Evolutionary conservation across 1,139 yeast species (phyloP), one percentile per base, ranked within the genome.

Genomic region (Lodderomyces pseudojiufengensis): DNA sequence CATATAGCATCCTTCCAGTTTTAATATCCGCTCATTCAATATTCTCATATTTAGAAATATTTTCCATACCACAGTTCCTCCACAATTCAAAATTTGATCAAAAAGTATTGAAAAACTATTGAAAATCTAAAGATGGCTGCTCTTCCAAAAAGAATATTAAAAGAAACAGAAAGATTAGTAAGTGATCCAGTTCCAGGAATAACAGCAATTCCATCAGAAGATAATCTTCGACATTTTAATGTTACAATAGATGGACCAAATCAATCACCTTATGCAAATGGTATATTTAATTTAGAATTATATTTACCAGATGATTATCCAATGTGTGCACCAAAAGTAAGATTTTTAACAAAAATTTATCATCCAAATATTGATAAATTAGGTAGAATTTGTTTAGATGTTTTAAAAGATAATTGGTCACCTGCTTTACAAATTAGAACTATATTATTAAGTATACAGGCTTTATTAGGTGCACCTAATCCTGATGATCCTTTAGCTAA

Each of bases 401-500:
- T 92, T 31, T 72, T 92, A 56, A 92, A 92, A 62, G 85, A 80
- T 61, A 72, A 65, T 61, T 92, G 98, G 98, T 84, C 95, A n/a
- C 98, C 98, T 7, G 98, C 98, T 0, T 70, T 90, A 44, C 97
- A 92, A 58, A 92, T 92, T 47, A 75, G 97, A 57, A 94, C 98
- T n/a, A 84, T 92, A 27, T 67, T 92, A 47, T 70, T 94, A 41
- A 85, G 95, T 12, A 84, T 92, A 43, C 98, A 94, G 61, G 97
- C 98, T 0, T 67, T 92, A 40, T 67, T 92, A 38, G 95, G 95
- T 1, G 90, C 96, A 3, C 98, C 99, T 8, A 94, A 92, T 52
- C 98, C 99, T 2, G 96, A 92, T 57, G 99, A 92, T 61, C 99
- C 98, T 1, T 72, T 94, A 46, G 97, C 97, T 23, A 92, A 92